These are phyloP conservation scores for Schizochytrium sp. DNA, from an alignment of 108 stramenopile species.

Conservation along the genomic window DNA sequence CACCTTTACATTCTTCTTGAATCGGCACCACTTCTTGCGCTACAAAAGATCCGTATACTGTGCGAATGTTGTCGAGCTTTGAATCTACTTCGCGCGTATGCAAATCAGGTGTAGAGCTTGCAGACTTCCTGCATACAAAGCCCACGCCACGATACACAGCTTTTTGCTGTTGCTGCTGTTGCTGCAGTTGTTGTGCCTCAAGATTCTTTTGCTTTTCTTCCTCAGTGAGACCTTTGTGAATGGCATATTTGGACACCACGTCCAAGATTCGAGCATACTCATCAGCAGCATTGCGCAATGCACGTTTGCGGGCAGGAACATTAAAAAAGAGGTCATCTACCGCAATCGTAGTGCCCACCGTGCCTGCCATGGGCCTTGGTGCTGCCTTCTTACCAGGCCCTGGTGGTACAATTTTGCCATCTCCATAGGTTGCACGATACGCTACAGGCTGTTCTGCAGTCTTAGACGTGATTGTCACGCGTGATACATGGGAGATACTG, in stretches of 20 bases:
- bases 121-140: slow-evolving; percentile 84
- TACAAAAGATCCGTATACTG: slow-evolving; percentile 81
- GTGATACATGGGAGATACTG: slow-evolving; percentile 76
- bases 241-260: slow-evolving; percentile 88
- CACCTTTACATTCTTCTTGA: slow-evolving; percentile 66
- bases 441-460: slow-evolving; percentile 67
- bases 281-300: slow-evolving; percentile 83
- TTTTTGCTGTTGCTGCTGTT: not conserved
- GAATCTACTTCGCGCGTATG: slow-evolving; percentile 65
- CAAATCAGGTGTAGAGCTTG: slow-evolving; percentile 64
- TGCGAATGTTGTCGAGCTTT: slow-evolving; percentile 82
- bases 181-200: not conserved
- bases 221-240: slow-evolving; percentile 80
- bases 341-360: slow-evolving; percentile 87
- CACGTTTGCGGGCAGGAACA: slow-evolving; percentile 85
- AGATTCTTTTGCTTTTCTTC: slow-evolving; percentile 16
- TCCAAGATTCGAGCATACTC: slow-evolving; percentile 86
- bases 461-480: slow-evolving; percentile 71
- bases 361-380: slow-evolving; percentile 88
- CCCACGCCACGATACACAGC: slow-evolving; percentile 77
- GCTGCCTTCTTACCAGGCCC: slow-evolving; percentile 59
- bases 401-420: slow-evolving; percentile 77
- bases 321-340: slow-evolving; percentile 96
- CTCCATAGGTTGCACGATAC: slow-evolving; percentile 81
- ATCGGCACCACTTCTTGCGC: slow-evolving; percentile 72